These are phyloP conservation scores for Microcyclospora pomicola DNA, from an alignment of 2,329 filamentous ascomycete genomes.

Conservation along the genomic window DNA sequence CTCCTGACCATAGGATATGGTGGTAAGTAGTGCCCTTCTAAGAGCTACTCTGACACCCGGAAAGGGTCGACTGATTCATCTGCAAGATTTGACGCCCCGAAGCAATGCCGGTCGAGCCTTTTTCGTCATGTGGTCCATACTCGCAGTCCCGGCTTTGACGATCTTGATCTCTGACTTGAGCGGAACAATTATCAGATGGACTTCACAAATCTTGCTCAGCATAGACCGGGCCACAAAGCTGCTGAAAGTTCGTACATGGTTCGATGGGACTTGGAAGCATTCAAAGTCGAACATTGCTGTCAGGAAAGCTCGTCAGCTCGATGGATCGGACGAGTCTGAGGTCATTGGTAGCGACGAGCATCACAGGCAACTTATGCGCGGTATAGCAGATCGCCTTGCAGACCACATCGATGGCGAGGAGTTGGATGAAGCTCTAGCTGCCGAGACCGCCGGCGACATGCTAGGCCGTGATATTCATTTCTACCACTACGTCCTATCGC, in stretches of 20 bases:
- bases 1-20: slow-evolving; percentile 44
- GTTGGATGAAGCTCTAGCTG: slow-evolving; percentile 21
- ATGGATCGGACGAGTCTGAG: not conserved
- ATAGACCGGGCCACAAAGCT: slow-evolving; percentile 41
- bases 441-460: slow-evolving; percentile 26
- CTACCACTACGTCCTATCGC: slow-evolving; percentile 35
- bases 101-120: slow-evolving; percentile 41
- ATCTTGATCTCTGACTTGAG: slow-evolving; percentile 42
- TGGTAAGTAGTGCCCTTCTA: not conserved
- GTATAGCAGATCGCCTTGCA: slow-evolving; percentile 13
- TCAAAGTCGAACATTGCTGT: too few species aligned
- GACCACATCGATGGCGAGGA: slow-evolving; percentile 25
- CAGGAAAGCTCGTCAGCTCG: too few species aligned
- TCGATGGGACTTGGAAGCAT: slow-evolving; percentile 2
- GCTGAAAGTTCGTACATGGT: slow-evolving; percentile 32
- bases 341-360: slow-evolving; percentile 9
- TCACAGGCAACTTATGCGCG: slow-evolving; percentile 8
- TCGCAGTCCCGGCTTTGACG: slow-evolving; percentile 41
- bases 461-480: slow-evolving; percentile 37
- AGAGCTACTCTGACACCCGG: not conserved
- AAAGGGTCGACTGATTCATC: not conserved
- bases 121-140: slow-evolving; percentile 43
- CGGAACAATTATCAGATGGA: slow-evolving; percentile 39
- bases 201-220: slow-evolving; percentile 43
- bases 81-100: slow-evolving; percentile 28